Evolutionary conservation across 352 stramenopile genomes (phyloP).

Genomic region (Heterotrichella gracilis): DNA sequence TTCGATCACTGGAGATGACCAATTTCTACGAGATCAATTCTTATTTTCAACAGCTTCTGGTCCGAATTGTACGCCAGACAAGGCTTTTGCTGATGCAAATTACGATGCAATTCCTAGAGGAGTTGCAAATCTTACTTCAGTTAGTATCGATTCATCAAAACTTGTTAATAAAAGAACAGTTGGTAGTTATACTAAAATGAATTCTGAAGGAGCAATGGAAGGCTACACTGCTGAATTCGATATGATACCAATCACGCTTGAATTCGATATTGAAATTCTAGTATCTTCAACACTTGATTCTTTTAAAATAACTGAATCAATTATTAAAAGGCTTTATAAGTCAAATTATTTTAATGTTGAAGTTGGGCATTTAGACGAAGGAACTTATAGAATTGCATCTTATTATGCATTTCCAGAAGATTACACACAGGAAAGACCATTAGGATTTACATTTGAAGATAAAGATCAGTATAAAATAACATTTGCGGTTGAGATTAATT

Average conservation of each 20-base stretch:
- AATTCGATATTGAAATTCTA: background rate
- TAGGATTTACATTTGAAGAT: background rate
- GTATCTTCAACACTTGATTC: background rate
- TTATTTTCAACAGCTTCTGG: background rate
- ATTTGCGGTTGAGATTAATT: too few relatives aligned
- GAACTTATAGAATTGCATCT: background rate
- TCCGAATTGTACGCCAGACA: background rate
- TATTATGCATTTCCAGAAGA: background rate
- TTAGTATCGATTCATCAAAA: background rate
- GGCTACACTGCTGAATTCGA: background rate
- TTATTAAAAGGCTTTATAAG: conserved; percentile 2
- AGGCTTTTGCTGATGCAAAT: background rate
- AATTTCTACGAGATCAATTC: background rate
- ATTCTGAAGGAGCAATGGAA: background rate
- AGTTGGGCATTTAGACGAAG: too few relatives aligned
- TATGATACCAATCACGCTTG: background rate
- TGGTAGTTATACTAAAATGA: background rate
- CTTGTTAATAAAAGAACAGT: background rate
- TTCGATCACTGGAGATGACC: background rate
- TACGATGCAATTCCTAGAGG: background rate
- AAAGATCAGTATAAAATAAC: background rate
- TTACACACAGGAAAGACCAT: background rate
- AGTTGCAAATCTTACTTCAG: background rate
- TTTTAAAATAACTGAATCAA: background rate
- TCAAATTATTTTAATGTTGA: background rate